Base-by-base conservation (phyloP, 306 rosid genomes). In the Lotus japonicus region DNA sequence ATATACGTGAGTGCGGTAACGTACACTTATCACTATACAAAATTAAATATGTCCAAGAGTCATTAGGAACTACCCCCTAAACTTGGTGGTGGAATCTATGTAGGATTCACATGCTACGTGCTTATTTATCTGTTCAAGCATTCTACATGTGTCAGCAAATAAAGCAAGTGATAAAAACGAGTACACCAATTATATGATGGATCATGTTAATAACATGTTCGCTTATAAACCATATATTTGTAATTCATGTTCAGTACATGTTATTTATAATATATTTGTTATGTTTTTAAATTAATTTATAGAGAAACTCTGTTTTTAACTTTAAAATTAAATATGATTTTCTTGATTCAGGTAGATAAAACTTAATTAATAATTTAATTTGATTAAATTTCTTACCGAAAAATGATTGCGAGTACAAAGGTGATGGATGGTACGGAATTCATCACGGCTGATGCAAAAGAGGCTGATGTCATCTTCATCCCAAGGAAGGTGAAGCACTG, bases 361-460 rank as follows among this genome's bases (percentile, higher is more conserved):
- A n/a, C n/a, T n/a, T n/a, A 26, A 56, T 8, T 19, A 41, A 26
- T 14, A 31, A 18, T 12, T 6, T 63, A 7, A 28, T 19, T 43
- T 48, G 14, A 15, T 56, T 31, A 45, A 4, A 4, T n/a, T 5
- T 77, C 60, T 59, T 54, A 50, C 84, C 80, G 4, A 43, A 70
- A 62, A 41, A 75, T 33, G 56, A 80, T 60, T 58, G 81, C 84
- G 0, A 75, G 65, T 19, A 76, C 78, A 58, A 81, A 81, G 33
- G 79, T 76, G 19, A 81, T 76, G 54, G 79, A 61, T 3, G 77
- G 75, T 59, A 76, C 80, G 35, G 78, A 72, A 61, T 81, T 76
- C 76, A 72, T 72, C 17, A 76, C 72, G 0, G 85, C 85, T 11
- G 85, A 72, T 31, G 85, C 63, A 61, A 67, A 81, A 2, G 85